Conservation (phyloP, 2,329 filamentous ascomycete genomes). For the Dactylella cylindrospora region DNA sequence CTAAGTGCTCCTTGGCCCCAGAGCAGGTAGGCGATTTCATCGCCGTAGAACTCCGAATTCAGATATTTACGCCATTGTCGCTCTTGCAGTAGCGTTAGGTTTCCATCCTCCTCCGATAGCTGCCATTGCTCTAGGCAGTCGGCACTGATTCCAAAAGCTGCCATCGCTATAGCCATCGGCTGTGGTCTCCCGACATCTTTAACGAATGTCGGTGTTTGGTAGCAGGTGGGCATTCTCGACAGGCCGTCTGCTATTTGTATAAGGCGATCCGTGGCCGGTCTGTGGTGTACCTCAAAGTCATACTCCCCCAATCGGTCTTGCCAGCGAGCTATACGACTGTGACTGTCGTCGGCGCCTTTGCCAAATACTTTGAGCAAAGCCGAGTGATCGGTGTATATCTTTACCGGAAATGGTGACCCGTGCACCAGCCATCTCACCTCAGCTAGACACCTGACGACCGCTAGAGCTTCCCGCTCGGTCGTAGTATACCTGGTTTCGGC, state of each 20-base stretch:
- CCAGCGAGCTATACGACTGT: not conserved
- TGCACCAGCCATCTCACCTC: not conserved
- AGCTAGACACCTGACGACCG: not conserved
- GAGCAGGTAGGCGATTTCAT: no score
- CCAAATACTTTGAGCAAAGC: not conserved
- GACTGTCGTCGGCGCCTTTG: not conserved
- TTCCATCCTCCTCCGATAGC: no score
- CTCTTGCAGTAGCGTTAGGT: no score
- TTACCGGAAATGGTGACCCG: not conserved
- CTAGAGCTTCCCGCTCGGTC: not conserved
- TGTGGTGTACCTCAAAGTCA: constrained; percentile 1
- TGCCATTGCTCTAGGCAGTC: no score
- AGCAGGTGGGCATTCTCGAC: not conserved
- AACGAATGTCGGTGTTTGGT: not conserved
- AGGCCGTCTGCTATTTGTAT: constrained; percentile 10
- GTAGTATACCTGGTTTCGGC: not conserved
- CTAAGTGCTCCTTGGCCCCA: no score
- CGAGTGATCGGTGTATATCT: constrained; percentile 7
- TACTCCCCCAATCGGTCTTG: constrained; percentile 5
- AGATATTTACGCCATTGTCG: no score
- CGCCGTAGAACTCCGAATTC: no score
- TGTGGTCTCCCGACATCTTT: not conserved
- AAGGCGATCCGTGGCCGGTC: not conserved
- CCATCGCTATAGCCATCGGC: no score
- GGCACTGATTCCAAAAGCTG: no score